Evolutionary conservation across 2,329 filamentous ascomycete species (phyloP).

Genomic region (Dothideomycetes sp.): DNA sequence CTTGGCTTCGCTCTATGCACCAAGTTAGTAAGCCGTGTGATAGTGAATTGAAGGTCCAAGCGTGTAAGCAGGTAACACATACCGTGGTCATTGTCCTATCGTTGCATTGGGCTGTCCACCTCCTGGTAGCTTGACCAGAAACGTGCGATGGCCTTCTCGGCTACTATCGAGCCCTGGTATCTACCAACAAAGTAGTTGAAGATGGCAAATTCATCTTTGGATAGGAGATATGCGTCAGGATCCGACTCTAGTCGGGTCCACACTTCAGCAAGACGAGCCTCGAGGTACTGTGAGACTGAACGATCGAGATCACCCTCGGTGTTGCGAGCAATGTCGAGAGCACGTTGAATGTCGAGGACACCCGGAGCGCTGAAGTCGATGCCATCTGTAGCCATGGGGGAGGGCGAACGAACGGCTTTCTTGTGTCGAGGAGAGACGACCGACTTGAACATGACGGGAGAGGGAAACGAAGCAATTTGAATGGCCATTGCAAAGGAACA

Average conservation of each 20-base stretch:
- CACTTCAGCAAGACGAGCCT: slow-evolving; percentile 52
- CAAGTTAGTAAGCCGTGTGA: too few relatives aligned
- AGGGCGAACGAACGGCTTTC: slow-evolving; percentile 1
- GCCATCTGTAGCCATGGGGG: slow-evolving; percentile 14
- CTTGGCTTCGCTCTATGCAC: too few relatives aligned
- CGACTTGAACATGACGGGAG: slow-evolving; percentile 16
- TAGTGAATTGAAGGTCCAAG: too few relatives aligned
- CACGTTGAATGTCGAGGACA: slow-evolving; percentile 49
- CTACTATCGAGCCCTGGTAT: slow-evolving; percentile 46
- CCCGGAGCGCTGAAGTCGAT: slow-evolving; percentile 26
- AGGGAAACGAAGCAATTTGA: slow-evolving; percentile 12
- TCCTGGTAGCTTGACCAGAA: slow-evolving; percentile 46
- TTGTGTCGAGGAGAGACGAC: slow-evolving; percentile 8
- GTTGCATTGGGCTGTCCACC: too few relatives aligned
- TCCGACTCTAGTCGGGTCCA: slow-evolving; percentile 59
- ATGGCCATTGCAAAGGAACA: slow-evolving; percentile 10
- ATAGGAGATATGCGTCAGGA: slow-evolving; percentile 64
- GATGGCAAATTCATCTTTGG: slow-evolving; percentile 67
- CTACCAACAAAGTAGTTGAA: slow-evolving; percentile 76
- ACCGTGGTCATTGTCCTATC: neutral
- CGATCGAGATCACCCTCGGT: slow-evolving; percentile 59
- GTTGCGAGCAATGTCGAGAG: slow-evolving; percentile 68
- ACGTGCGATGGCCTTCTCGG: slow-evolving; percentile 45
- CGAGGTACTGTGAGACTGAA: slow-evolving; percentile 55
- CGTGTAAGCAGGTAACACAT: neutral